A percentile compares a stretch with the other conserved stretches of the same genome.
These are phyloP conservation scores for Schizothecium vesticola DNA, from an alignment of 495 filamentous ascomycete species.

Conservation along the genomic window DNA sequence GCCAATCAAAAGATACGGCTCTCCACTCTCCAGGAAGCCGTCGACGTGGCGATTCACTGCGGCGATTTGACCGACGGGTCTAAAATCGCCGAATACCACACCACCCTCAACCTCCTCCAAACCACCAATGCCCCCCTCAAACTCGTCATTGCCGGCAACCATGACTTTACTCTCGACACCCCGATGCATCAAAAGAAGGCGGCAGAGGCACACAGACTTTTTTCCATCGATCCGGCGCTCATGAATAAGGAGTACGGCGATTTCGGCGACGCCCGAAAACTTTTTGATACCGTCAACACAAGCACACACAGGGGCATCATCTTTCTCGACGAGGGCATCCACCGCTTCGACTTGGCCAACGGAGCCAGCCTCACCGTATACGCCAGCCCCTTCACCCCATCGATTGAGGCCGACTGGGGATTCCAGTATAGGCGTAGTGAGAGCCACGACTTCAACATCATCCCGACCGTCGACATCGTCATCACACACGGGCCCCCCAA, in stretches of 20 bases:
- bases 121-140: constrained; percentile 61
- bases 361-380: constrained; percentile 61
- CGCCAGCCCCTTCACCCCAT: constrained; percentile 63
- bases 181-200: constrained; percentile 17
- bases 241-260: constrained; percentile 9
- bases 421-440: constrained; percentile 49
- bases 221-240: constrained; percentile 2
- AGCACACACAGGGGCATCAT: constrained; percentile 45
- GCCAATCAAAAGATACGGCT: constrained; percentile 12
- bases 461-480: constrained; percentile 51
- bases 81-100: constrained; percentile 47
- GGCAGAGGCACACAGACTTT: neutral
- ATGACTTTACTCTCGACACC: constrained; percentile 67
- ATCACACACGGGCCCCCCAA: constrained; percentile 72
- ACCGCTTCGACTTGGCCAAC: constrained; percentile 50
- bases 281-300: constrained; percentile 17
- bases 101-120: constrained; percentile 49
- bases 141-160: constrained; percentile 76
- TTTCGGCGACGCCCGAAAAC: constrained; percentile 16
- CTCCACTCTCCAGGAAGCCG: constrained; percentile 16
- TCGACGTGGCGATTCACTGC: constrained; percentile 65
- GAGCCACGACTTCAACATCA: constrained; percentile 8
- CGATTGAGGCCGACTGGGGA: constrained; percentile 48
- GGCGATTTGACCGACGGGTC: constrained; percentile 68
- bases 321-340: constrained; percentile 63